Percentiles rank a stretch among this genome's conserved stretches.
Evolutionary conservation across 2,329 filamentous ascomycete species (phyloP).

Genomic region (Colletotrichum shisoi): DNA sequence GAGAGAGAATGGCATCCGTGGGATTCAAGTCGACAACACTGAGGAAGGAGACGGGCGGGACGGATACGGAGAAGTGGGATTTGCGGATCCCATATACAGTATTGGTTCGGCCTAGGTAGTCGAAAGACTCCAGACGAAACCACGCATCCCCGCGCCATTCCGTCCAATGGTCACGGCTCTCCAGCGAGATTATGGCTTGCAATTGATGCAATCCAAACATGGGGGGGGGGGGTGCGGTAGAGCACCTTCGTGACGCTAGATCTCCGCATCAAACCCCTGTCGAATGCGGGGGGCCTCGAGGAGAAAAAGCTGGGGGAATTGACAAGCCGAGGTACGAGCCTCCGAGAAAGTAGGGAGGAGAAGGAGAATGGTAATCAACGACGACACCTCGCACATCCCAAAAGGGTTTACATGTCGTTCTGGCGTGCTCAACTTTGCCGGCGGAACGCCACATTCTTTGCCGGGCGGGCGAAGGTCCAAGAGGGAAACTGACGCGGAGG

Average conservation of each 20-base stretch:
- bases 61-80: background rate
- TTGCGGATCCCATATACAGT: constrained; percentile 21
- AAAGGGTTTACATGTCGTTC: constrained; percentile 34
- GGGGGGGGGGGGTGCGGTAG: constrained; percentile 10
- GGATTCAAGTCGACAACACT: background rate
- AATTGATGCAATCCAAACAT: constrained; percentile 24
- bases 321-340: constrained; percentile 8
- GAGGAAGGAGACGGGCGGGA: background rate
- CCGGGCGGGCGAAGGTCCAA: background rate
- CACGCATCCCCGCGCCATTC: constrained; percentile 15
- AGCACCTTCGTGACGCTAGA: constrained; percentile 26
- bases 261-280: constrained; percentile 35
- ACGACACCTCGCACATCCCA: constrained; percentile 14
- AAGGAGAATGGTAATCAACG: constrained; percentile 5
- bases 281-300: constrained; percentile 26
- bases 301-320: constrained; percentile 20
- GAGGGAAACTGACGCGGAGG: background rate
- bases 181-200: constrained; percentile 22
- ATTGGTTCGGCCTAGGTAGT: background rate
- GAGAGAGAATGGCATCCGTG: background rate
- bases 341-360: background rate
- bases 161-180: constrained; percentile 21
- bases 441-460: constrained; percentile 6
- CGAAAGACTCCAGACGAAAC: constrained; percentile 16
- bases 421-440: constrained; percentile 1